Percentiles rank a stretch among this genome's conserved stretches.
Conservation (phyloP, 352 stramenopile species). For the Globisporangium recalcitrans region DNA sequence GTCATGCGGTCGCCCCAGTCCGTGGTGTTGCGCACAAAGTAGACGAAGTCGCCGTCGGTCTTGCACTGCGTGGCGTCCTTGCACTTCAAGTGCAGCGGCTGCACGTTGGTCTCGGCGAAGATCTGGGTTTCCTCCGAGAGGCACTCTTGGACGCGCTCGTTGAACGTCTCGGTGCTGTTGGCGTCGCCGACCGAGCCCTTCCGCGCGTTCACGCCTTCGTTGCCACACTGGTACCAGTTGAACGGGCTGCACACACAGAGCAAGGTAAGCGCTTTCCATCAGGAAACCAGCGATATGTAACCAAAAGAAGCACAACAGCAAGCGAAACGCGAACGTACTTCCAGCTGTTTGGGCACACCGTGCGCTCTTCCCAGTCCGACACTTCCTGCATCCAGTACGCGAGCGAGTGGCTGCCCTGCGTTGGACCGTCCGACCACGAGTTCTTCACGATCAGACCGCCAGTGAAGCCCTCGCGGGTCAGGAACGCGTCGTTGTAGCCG, state of each 20-base stretch:
- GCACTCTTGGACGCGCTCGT: constrained; percentile 50
- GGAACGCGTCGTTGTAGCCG: constrained; percentile 73
- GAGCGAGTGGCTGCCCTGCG: constrained; percentile 67
- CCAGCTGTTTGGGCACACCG: constrained; percentile 74
- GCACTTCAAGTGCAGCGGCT: constrained; percentile 65
- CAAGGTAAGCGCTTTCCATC: too few relatives aligned
- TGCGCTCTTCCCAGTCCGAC: constrained; percentile 77
- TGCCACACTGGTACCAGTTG: constrained; percentile 81
- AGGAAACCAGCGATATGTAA: neutral
- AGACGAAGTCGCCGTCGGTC: constrained; percentile 52
- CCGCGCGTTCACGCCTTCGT: constrained; percentile 38
- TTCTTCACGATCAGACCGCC: constrained; percentile 77
- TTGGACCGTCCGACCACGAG: constrained; percentile 57
- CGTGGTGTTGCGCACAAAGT: constrained; percentile 78
- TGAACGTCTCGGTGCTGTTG: constrained; percentile 36
- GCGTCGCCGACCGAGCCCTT: constrained; percentile 2
- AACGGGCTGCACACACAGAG: constrained; percentile 38
- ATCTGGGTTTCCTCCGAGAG: constrained; percentile 58
- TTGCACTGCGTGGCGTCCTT: constrained; percentile 46
- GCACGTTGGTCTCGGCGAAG: constrained; percentile 68
- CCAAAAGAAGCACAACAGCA: too few relatives aligned
- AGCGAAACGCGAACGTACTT: constrained; percentile 66
- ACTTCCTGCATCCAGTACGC: constrained; percentile 81
- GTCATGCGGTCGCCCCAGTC: constrained; percentile 82
- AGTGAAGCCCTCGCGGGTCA: constrained; percentile 69